Evolutionary conservation across 208 protist species (phyloP).

Genomic region (Acanthamoeba quina): DNA sequence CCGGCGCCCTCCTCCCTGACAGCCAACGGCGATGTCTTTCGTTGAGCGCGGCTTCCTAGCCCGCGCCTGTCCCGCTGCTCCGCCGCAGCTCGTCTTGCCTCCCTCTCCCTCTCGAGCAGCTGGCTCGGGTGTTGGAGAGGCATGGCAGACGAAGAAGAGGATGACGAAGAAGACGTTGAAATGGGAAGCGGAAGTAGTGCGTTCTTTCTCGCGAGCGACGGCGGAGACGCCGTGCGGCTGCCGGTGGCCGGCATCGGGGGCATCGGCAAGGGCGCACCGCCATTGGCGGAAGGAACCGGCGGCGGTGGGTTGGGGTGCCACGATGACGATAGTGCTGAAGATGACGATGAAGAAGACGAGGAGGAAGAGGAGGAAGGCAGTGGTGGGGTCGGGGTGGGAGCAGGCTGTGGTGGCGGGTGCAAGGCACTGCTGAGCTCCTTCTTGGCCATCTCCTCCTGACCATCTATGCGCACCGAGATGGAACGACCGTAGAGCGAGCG

Average conservation of each 20-base stretch:
- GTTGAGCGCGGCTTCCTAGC: neutral
- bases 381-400: neutral
- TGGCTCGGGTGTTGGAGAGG: neutral
- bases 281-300: neutral
- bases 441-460: slow-evolving; percentile 37
- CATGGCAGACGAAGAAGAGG: neutral
- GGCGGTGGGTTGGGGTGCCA: neutral
- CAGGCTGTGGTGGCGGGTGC: neutral
- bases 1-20: neutral
- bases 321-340: neutral
- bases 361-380: neutral
- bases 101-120: neutral
- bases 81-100: neutral
- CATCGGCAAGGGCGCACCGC: neutral
- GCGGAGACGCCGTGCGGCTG: neutral
- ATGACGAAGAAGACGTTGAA: neutral
- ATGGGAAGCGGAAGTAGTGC: neutral
- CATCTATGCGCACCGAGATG: slow-evolving; percentile 21
- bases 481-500: slow-evolving; percentile 51
- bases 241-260: neutral
- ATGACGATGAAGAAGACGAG: neutral
- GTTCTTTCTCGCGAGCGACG: neutral
- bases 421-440: slow-evolving; percentile 4
- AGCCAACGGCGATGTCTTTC: neutral
- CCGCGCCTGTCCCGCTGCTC: neutral